These are phyloP conservation scores for Acidiella bohemica DNA, from an alignment of 495 filamentous ascomycete species.

Conservation along the genomic window DNA sequence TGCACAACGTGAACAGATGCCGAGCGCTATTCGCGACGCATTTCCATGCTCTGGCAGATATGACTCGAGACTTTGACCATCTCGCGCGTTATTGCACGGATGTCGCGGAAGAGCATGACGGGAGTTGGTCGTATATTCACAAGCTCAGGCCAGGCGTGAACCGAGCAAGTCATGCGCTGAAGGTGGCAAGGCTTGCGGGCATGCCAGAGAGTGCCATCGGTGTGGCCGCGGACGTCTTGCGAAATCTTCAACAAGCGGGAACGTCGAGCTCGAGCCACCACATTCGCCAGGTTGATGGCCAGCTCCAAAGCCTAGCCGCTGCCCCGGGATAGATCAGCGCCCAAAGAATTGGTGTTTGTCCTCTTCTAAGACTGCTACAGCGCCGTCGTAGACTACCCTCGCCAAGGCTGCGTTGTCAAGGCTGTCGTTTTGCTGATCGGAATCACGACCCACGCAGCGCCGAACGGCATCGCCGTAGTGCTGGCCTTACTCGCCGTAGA, in stretches of 20 bases:
- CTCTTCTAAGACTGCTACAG: too few relatives aligned
- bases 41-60: slow-evolving; percentile 73
- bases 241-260: slow-evolving; percentile 12
- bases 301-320: too few relatives aligned
- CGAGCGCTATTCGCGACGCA: slow-evolving; percentile 88
- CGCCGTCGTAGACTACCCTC: too few relatives aligned
- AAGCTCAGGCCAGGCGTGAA: slow-evolving; percentile 71
- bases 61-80: slow-evolving; percentile 48
- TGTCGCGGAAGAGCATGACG: slow-evolving; percentile 50
- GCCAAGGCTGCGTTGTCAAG: too few relatives aligned
- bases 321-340: too few relatives aligned
- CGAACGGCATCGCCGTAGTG: too few relatives aligned
- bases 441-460: too few relatives aligned
- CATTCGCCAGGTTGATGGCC: too few relatives aligned
- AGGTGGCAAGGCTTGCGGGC: slow-evolving; percentile 79
- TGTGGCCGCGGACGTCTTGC: slow-evolving; percentile 28
- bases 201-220: slow-evolving; percentile 33
- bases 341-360: too few relatives aligned
- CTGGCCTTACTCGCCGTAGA: too few relatives aligned
- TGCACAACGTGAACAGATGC: slow-evolving; percentile 60
- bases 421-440: too few relatives aligned
- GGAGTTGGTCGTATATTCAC: slow-evolving; percentile 76
- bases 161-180: slow-evolving; percentile 73
- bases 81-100: slow-evolving; percentile 84
- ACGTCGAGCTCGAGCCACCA: too few relatives aligned